Evolutionary conservation across 805 yeast species (phyloP), one percentile per base, ranked within the genome.

Genomic region (Priceomyces fermenticarens): DNA sequence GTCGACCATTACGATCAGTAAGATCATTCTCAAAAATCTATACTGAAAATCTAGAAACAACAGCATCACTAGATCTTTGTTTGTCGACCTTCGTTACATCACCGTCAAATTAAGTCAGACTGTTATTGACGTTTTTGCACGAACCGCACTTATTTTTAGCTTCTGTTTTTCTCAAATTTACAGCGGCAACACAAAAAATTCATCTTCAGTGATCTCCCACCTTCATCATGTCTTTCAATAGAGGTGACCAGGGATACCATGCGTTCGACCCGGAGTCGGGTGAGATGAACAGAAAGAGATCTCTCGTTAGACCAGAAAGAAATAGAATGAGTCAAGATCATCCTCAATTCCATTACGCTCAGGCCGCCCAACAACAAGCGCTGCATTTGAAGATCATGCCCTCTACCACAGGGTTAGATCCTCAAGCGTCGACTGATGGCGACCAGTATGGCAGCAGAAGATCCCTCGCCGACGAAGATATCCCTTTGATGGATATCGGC

Each of bases 301-400:
- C 97, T 0, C 68, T 91, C 46, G 85, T 91, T 26, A 76, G 88
- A 46, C 95, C 95, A 3, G 98, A 91, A 55, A 78, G 98, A 50
- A 81, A 85, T 30, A 53, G 72, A 39, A 75, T 80, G 47, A 73
- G 80, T 51, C 80, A 77, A n/a, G 75, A 73, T 39, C 85, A 86
- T 57, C 93, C 91, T 2, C 79, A 83, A 42, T 85, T 73, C 62
- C 88, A 85, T 60, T 88, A 88, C 60, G 75, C 85, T 10, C 88
- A 83, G 51, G 81, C 81, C 30, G 81, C 88, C 2, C 77, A 81
- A 32, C 83, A 82, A 45, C 82, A 84, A 53, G 69, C 80, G 10
- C 75, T 71, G 41, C 81, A 81, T 51, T 62, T 87, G 46, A 71
- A 70, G 40, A 82, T 86, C 30, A 78, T 74, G 50, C 88, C 93